These are phyloP conservation scores for Aspergillus incahuasiensis DNA, from an alignment of 495 filamentous ascomycete species.

Conservation along the genomic window DNA sequence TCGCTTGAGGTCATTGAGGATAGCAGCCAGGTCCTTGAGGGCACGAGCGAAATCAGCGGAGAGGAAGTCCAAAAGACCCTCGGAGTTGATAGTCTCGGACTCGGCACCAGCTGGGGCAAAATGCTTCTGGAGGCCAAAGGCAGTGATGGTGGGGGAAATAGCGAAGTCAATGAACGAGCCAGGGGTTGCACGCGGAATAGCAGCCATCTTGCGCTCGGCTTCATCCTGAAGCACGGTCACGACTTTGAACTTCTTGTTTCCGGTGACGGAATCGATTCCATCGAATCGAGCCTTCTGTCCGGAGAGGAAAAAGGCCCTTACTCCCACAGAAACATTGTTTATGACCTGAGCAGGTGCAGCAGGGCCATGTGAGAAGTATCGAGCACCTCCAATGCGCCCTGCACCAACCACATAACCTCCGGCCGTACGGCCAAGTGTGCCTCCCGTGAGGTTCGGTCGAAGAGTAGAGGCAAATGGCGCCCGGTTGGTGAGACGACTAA, in stretches of 20 bases:
- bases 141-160: constrained; percentile 81
- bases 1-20: constrained; percentile 76
- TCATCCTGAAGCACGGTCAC: constrained; percentile 67
- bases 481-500: constrained; percentile 62
- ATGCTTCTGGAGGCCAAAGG: constrained; percentile 52
- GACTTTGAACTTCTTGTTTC: constrained; percentile 71
- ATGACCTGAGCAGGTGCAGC: constrained; percentile 83
- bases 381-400: constrained; percentile 64
- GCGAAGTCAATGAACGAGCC: constrained; percentile 83
- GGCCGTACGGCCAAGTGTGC: constrained; percentile 75
- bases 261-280: constrained; percentile 58
- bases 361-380: constrained; percentile 87
- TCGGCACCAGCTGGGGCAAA: constrained; percentile 25
- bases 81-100: constrained; percentile 59
- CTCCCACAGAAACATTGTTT: constrained; percentile 87
- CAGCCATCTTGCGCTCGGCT: constrained; percentile 56
- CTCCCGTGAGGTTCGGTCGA: constrained; percentile 87
- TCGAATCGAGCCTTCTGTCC: constrained; percentile 84
- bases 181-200: constrained; percentile 51
- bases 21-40: constrained; percentile 72
- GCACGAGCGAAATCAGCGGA: constrained; percentile 86
- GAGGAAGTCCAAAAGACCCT: constrained; percentile 76
- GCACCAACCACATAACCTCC: constrained; percentile 77
- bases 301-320: constrained; percentile 83
- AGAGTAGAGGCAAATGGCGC: constrained; percentile 88